A percentile compares a stretch with the other conserved stretches of the same genome.
Evolutionary conservation across 345 rosid genomes (phyloP).

Genomic region (Stellera chamaejasme): DNA sequence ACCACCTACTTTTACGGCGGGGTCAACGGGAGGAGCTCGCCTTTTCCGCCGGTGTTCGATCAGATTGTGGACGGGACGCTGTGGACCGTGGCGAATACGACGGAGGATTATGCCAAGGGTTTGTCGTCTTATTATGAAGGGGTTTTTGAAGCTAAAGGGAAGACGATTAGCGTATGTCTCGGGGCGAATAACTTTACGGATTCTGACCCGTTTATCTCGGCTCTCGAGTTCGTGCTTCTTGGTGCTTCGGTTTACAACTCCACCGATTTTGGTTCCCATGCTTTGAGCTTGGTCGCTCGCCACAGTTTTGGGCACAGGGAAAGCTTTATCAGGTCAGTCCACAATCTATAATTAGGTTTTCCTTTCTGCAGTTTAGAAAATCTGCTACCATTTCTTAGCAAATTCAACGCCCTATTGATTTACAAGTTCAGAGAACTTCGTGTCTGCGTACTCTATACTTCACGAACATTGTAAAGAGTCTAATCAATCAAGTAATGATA

Average conservation of each 20-base stretch:
- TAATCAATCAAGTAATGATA: no score
- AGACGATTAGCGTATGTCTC: slow-evolving; percentile 63
- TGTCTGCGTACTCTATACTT: no score
- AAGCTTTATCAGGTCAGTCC: slow-evolving; percentile 41
- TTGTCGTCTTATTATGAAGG: slow-evolving; percentile 65
- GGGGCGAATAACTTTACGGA: slow-evolving; percentile 57
- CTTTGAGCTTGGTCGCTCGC: slow-evolving; percentile 57
- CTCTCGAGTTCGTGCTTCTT: slow-evolving; percentile 58
- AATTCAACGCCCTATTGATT: no score
- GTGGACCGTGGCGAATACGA: slow-evolving; percentile 76
- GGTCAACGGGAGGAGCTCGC: slow-evolving; percentile 38
- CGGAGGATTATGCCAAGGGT: slow-evolving; percentile 50
- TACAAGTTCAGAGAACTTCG: no score
- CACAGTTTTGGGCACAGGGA: slow-evolving; percentile 65
- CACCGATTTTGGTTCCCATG: slow-evolving; percentile 43
- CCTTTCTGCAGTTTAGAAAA: neutral
- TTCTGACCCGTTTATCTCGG: slow-evolving; percentile 89
- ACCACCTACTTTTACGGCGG: slow-evolving; percentile 82
- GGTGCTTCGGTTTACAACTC: slow-evolving; percentile 58
- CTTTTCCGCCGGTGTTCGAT: slow-evolving; percentile 75
- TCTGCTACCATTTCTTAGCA: no score
- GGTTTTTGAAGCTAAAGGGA: slow-evolving; percentile 63
- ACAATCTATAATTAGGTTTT: neutral
- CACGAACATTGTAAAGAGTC: no score
- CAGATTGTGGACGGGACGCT: slow-evolving; percentile 86